Base-by-base conservation (phyloP, 2,329 filamentous ascomycete species). In the Endothia cerciana region DNA sequence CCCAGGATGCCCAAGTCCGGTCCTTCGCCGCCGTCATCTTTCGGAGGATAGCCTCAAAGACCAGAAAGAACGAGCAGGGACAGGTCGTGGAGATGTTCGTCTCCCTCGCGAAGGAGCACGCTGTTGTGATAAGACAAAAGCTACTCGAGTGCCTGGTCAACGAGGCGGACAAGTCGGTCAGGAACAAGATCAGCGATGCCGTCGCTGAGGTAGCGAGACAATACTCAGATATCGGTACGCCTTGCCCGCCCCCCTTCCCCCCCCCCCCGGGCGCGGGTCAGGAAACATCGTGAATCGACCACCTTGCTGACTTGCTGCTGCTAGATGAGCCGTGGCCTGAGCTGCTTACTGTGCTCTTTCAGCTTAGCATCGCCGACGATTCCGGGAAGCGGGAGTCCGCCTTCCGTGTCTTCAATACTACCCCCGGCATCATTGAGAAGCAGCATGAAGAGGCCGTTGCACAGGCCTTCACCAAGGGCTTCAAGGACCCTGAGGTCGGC, bases 121-220 rank as follows among this genome's bases (percentile, higher is more conserved):
- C 91, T 70, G 82, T 87, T 60, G 89, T 88, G 58, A 97, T 98
- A 73, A 89, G 93, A 71, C 86, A 91, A 73, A 97, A 94, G 78
- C 83, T 98, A 66, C 85, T 98, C 51, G 87, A 94, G 74, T 89
- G 88, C 62, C 83, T 97, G 62, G 87, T 87, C 65, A 83, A 82
- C 68, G 95, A 98, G 80, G 82, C 86, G 28, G 87, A 91, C 69
- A 86, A 89, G 68, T 83, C 87, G 47, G 91, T 97, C 57, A 87
- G 95, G 73, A 95, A 97, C 81, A 99, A 99, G 80, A 91, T 98
- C 75, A 95, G 94, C 72, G 95, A 99, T 79, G 93, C 94, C n/a
- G 91, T 98, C 69, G 95, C 95, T 30, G 95, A 99, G 79, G 85
- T 99, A 68, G 95, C 94, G 55, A 89, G 95, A 74, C 93, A 99